Base-by-base conservation (phyloP, 257 asterid species). In the Capsicum baccatum region DNA sequence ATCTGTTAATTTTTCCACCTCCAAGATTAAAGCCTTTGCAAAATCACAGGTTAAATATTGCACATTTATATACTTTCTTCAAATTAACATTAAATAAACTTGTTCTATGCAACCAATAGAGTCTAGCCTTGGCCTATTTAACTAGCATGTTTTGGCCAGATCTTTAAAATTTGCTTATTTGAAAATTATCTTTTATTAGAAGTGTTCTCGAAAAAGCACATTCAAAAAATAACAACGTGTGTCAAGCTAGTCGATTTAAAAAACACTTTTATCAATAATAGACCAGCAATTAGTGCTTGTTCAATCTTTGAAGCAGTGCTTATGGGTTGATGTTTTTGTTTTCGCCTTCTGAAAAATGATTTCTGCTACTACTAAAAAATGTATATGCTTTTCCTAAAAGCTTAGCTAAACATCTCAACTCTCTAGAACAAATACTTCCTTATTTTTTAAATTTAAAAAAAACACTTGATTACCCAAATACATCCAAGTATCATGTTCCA, bases 1-100 rank as follows among this genome's bases (percentile, higher is more conserved):
- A 62, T 89, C 93, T 0, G 83, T 64, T 0, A 83, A 44, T 19
- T 87, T 92, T 69, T 85, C 96, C 21, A 69, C 87, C 55, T 85
- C 93, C 73, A 56, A 84, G 6, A 94, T 94, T 87, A 91, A 19
- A 83, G 89, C 88, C 81, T 95, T 95, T 60, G 98, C 97, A 7
- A 92, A 90, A 85, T 91, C 97, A 33, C 97, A 93, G 91, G 33
- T 26, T 26, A 26, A 26, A 26, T 26, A 26, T 26, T 26, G 33
- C 0, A 26, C 33, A 26, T 26, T 26, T 26, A 26, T 26, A 26
- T 26, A 26, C 33, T 26, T 26, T 26, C 42, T 39, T 39, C 42
- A 0, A 33, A 35, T 14, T 35, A 37, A 37, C 14, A 21, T 21
- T 33, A 6, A 67, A 35, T 33, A 6, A 35, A 35, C 2, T 67